phyloP scores from a whole-genome alignment of 495 filamentous ascomycete genomes.

The Aspergillus carlsbadensis region DNA sequence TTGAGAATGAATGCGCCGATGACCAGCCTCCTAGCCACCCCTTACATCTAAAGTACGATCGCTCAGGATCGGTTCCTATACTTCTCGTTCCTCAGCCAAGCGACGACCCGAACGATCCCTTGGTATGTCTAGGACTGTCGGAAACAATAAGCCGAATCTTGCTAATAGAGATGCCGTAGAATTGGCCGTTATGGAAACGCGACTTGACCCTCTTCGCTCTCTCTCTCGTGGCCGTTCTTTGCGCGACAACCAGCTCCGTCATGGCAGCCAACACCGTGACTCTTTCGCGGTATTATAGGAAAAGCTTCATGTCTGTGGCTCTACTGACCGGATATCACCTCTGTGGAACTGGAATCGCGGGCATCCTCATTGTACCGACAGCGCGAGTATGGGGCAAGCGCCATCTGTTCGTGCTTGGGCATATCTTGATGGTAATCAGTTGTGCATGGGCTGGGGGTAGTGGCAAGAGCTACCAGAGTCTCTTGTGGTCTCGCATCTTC shows the following conservation, averaged over 20 bases:
- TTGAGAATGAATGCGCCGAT: conserved; percentile 53
- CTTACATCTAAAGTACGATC: conserved; percentile 68
- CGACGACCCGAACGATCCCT: conserved; percentile 76
- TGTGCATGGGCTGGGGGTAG: conserved; percentile 78
- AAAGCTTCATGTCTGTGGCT: conserved; percentile 68
- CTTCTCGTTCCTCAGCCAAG: conserved; percentile 79
- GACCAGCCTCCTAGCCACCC: conserved; percentile 28
- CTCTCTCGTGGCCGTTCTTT: conserved; percentile 77
- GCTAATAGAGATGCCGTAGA: conserved; percentile 48
- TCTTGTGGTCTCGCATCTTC: conserved; percentile 73
- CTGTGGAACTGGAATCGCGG: conserved; percentile 76
- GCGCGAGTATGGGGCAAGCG: conserved; percentile 92
- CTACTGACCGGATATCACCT: conserved; percentile 86
- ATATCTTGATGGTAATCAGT: conserved; percentile 67
- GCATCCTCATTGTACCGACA: conserved; percentile 79
- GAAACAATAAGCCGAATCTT: not conserved
- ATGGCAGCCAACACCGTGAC: conserved; percentile 84
- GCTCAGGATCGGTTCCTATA: conserved; percentile 61
- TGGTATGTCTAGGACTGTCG: conserved; percentile 42
- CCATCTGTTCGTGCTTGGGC: conserved; percentile 81
- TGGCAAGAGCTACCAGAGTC: conserved; percentile 60
- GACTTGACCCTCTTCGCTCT: conserved; percentile 77
- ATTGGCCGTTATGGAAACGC: conserved; percentile 88
- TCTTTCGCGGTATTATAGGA: conserved; percentile 57
- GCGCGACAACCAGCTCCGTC: conserved; percentile 75